phyloP scores from a whole-genome alignment of 148 eudicot genomes.

The Rhododendron griersonianum region DNA sequence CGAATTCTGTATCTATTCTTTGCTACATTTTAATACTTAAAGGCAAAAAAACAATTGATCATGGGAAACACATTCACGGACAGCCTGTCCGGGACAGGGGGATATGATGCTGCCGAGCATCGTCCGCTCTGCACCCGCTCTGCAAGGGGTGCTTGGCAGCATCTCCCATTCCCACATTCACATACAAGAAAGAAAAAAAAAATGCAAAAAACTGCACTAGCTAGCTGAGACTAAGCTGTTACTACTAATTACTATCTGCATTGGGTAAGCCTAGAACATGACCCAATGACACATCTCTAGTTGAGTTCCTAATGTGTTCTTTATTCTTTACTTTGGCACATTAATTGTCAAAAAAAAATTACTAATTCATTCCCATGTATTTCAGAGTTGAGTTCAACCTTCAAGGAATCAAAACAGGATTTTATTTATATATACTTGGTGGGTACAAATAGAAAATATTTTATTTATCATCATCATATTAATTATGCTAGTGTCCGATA shows the following conservation, averaged over 20 bases:
- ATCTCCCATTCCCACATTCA: no score
- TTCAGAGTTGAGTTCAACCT: not conserved
- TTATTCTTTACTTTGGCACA: not conserved
- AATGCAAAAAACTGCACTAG: not conserved
- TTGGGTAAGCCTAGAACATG: not conserved
- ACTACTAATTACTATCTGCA: not conserved
- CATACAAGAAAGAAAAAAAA: not conserved
- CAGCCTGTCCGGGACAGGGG: rapidly evolving
- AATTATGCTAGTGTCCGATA: not conserved
- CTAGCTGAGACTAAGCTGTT: not conserved
- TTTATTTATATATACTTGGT: not conserved
- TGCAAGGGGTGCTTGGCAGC: no score
- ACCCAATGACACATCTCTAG: not conserved
- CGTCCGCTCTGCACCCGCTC: no score
- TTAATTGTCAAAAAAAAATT: not conserved
- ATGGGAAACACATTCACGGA: not conserved
- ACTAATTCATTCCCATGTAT: not conserved
- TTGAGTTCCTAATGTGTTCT: not conserved
- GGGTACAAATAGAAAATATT: not conserved
- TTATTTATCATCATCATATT: not conserved
- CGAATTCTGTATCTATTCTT: not conserved
- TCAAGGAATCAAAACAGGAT: not conserved
- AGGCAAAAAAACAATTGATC: not conserved
- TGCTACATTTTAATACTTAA: not conserved
- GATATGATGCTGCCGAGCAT: no score